A percentile compares a stretch with the other conserved stretches of the same genome.
phyloP scores from a whole-genome alignment of 2,329 filamentous ascomycete genomes.

The Clonostachys sp. region DNA sequence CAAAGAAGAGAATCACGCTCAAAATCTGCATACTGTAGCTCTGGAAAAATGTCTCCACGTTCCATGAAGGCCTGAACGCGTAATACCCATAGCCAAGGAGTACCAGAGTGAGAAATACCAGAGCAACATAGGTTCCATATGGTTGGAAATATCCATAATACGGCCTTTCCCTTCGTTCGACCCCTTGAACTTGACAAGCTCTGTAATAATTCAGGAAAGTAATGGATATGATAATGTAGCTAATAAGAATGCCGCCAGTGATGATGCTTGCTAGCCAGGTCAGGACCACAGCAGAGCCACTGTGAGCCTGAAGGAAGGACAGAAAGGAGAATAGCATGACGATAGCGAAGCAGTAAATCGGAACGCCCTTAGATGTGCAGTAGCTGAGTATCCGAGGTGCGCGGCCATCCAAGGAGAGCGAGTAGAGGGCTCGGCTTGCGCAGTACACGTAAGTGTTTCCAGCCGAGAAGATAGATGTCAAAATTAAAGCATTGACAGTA shows the following conservation, averaged over 20 bases:
- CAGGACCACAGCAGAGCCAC: slow-evolving; percentile 41
- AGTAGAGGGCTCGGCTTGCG: slow-evolving; percentile 43
- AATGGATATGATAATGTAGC: slow-evolving; percentile 51
- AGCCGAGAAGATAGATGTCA: slow-evolving; percentile 21
- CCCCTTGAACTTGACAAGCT: slow-evolving; percentile 46
- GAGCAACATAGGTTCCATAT: slow-evolving; percentile 44
- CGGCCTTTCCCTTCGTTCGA: slow-evolving; percentile 47
- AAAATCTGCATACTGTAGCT: slow-evolving; percentile 56
- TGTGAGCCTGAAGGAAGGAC: slow-evolving; percentile 46
- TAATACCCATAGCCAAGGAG: slow-evolving; percentile 56
- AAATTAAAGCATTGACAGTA: slow-evolving; percentile 51
- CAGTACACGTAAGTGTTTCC: slow-evolving; percentile 13
- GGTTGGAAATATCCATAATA: slow-evolving; percentile 57
- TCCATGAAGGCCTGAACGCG: slow-evolving; percentile 41
- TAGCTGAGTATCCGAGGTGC: slow-evolving; percentile 48
- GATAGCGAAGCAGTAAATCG: slow-evolving; percentile 51
- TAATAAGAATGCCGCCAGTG: slow-evolving; percentile 54
- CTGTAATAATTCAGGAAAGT: slow-evolving; percentile 43
- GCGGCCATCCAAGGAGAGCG: slow-evolving; percentile 43
- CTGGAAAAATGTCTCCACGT: slow-evolving; percentile 39
- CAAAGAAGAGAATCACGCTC: slow-evolving; percentile 45
- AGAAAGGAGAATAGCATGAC: slow-evolving; percentile 49
- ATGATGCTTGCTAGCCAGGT: slow-evolving; percentile 52
- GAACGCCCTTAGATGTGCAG: slow-evolving; percentile 56
- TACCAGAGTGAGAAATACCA: slow-evolving; percentile 37